Conservation (phyloP, 75 land plant species). For the Cupressus sempervirens region DNA sequence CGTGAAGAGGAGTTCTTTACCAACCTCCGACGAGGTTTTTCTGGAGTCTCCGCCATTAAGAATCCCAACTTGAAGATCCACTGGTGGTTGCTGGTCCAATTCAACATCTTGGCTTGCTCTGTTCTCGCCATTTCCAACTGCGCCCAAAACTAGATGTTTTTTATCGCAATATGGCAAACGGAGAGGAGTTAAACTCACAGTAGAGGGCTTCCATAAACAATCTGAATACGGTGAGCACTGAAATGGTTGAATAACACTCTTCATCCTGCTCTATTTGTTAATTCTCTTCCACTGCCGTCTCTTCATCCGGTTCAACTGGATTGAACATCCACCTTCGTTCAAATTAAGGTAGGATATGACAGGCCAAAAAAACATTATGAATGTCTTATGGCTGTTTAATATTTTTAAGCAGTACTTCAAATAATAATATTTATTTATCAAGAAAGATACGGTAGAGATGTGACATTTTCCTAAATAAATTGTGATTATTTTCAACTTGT, state of each 20-base stretch:
- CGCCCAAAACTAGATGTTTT: not conserved
- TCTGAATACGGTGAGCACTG: not conserved
- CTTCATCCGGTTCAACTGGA: too few species aligned
- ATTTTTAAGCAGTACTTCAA: too few species aligned
- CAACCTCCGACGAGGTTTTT: not conserved
- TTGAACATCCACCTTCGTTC: too few species aligned
- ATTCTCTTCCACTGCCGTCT: not conserved
- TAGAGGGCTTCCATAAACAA: not conserved
- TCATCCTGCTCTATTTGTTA: not conserved
- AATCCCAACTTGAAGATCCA: not conserved
- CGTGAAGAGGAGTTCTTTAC: not conserved
- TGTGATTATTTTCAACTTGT: too few species aligned
- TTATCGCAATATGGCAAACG: not conserved
- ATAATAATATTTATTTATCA: too few species aligned
- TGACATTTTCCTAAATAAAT: too few species aligned
- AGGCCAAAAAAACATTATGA: too few species aligned
- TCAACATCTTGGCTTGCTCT: not conserved
- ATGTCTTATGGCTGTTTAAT: too few species aligned
- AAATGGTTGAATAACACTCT: not conserved
- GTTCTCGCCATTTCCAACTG: not conserved
- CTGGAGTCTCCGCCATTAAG: not conserved
- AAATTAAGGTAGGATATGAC: too few species aligned
- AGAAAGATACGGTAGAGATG: too few species aligned
- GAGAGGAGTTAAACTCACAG: not conserved
- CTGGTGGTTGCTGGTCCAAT: not conserved